Evolutionary conservation across 305 asterid species (phyloP).

Genomic region (Solanum chacoense): DNA sequence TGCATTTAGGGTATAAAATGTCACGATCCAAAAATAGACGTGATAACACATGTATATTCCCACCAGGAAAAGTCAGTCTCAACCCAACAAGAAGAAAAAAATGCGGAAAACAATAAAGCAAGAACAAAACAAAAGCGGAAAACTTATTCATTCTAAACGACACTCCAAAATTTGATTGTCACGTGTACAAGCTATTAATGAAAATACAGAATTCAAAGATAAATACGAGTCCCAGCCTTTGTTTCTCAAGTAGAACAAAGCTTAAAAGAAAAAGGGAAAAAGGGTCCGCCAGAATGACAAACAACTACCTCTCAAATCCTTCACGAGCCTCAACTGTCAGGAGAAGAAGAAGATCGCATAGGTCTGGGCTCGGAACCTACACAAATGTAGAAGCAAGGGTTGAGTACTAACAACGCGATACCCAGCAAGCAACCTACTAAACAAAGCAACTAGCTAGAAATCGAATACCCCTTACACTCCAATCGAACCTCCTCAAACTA

Average conservation of each 20-base stretch:
- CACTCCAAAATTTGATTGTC: not conserved
- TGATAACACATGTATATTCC: no score
- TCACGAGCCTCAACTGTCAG: not conserved
- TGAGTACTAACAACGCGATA: no score
- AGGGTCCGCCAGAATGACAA: not conserved
- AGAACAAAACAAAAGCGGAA: not conserved
- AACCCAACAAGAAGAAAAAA: no score
- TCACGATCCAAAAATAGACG: no score
- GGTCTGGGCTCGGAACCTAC: accelerated
- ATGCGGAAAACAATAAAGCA: no score
- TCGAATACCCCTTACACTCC: not conserved
- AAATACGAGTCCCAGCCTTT: not conserved
- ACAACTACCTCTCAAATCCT: not conserved
- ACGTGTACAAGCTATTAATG: no score
- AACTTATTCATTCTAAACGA: not conserved
- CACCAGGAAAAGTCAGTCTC: not conserved
- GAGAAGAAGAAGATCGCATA: not conserved
- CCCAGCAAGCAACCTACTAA: not conserved
- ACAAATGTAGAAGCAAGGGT: not conserved
- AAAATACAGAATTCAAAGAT: not conserved
- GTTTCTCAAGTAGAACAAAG: not conserved
- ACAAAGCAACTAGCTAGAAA: not conserved
- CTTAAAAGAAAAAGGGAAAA: not conserved
- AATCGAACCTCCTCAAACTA: not conserved
- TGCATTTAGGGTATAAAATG: no score